Base-by-base conservation (phyloP, 2,329 filamentous ascomycete species). In the Pseudopithomyces maydicus region DNA sequence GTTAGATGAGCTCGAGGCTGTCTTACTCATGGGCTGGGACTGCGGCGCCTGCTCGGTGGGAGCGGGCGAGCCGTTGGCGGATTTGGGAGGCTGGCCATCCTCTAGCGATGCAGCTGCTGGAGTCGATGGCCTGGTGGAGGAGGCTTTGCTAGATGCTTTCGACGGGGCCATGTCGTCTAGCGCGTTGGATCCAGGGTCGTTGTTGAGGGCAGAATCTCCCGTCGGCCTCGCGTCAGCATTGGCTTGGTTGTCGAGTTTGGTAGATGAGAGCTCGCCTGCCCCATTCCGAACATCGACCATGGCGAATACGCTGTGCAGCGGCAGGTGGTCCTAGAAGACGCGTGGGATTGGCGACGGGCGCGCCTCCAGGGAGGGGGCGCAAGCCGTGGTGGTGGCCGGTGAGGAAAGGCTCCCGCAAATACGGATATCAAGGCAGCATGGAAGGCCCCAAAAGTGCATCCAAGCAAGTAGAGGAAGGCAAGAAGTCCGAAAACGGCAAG, bases 391-490 rank as follows among this genome's bases (percentile, higher is more conserved):
- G 65, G 66, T 63, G 59, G 61, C 61, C 59, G 65, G 60, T 60
- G 65, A 67, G 62, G 64, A 54, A 59, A 64, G 58, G 60, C 59
- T 65, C 64, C 69, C 64, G 66, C 63, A 48, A 64, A 64, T 55
- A 59, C 57, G 69, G 65, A 69, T 74, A 73, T 75, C 73, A 74
- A 70, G 65, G 68, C 65, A 69, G 69, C 70, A 75, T 75, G 62
- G 62, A 66, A 68, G 63, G 61, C 63, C 35, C 64, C 57, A 63
- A 70, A 60, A 65, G 72, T 71, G 71, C 67, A 74, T 69, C 66
- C 67, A 73, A 59, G 57, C 65, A 60, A 64, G 68, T 54, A 56
- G 61, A 58, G 52, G 51, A 61, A 54, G 63, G 39, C 57, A 60
- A 54, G 52, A 53, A 56, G 15, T 60, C n/a, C 55, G 41, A 57